Evolutionary conservation across 2,329 filamentous ascomycete species (phyloP), one percentile per base, ranked within the genome.

Genomic region (Cryphonectria radicalis): DNA sequence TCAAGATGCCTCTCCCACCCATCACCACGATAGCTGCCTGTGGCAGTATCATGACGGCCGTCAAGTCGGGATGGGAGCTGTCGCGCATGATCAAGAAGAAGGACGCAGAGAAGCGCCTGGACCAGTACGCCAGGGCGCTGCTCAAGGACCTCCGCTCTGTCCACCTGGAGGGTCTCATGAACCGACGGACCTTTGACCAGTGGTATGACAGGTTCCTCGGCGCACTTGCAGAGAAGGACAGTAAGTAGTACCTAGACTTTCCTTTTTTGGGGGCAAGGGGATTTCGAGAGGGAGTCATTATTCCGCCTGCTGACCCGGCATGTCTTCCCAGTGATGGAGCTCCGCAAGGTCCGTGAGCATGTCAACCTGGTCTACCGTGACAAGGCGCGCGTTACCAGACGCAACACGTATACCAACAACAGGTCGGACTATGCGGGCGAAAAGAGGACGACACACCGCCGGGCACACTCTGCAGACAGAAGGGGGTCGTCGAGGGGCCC

Each of bases 51-150:
- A 74, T 78, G 70, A 78, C 77, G 1, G 75, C 77, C 22, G 74
- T 78, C 72, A 78, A 78, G 70, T 78, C 77, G 13, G 74, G 74
- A 67, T 78, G 76, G 76, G 77, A 78, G 73, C 76, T 78, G 32
- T 74, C 75, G 14, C 75, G 76, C 17, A 78, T 78, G 77, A 66
- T 77, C 55, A 76, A 76, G 73, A 73, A 73, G 62, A 78, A 78
- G 73, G 71, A 75, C 32, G 62, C 63, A 19, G 76, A 77, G 65
- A 73, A 72, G 67, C 72, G 63, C 13, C 42, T 73, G 40, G 66
- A 71, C 13, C 72, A 67, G 46, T 66, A 72, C 19, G 72, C 74
- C 59, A 67, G 57, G n/a, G 32, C 46, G 11, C 42, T 74, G n/a
- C 66, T 74, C 57, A 68, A 70, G 6, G 67, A 71, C 17, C 72